These are phyloP conservation scores for Pelargonium australe DNA, from an alignment of 441 rosid genomes.

Conservation along the genomic window DNA sequence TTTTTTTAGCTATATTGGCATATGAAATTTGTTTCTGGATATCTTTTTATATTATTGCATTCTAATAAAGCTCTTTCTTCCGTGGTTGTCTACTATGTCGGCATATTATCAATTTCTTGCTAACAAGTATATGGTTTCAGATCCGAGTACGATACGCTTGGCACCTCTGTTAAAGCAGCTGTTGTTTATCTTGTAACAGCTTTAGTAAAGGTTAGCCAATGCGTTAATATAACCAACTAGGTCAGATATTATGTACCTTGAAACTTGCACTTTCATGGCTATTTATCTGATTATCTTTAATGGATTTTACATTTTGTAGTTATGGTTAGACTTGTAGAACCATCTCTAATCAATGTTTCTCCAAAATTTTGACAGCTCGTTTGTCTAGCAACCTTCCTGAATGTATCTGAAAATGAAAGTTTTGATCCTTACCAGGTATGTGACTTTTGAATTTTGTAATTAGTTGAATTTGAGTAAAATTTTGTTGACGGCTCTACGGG, in stretches of 20 bases:
- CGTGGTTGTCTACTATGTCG: background rate
- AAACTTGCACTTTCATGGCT: no score
- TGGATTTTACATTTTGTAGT: no score
- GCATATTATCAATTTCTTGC: background rate
- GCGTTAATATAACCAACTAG: background rate
- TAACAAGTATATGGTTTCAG: slow-evolving; percentile 30
- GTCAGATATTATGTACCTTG: no score
- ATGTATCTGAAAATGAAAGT: slow-evolving; percentile 73
- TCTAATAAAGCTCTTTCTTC: background rate
- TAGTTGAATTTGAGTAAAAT: slow-evolving; percentile 3
- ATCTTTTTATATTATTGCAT: background rate
- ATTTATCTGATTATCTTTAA: no score
- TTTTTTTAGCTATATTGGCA: background rate
- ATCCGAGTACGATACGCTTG: slow-evolving; percentile 86
- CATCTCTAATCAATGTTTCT: background rate
- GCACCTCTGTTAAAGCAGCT: slow-evolving; percentile 80
- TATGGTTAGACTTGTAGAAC: no score
- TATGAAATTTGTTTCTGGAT: background rate
- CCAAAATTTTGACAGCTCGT: slow-evolving; percentile 55
- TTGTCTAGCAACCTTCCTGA: slow-evolving; percentile 83
- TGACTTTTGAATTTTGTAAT: background rate
- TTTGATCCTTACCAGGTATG: slow-evolving; percentile 88
- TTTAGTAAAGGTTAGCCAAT: slow-evolving; percentile 60
- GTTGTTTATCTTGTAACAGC: slow-evolving; percentile 85
- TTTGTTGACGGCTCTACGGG: background rate